Percentiles rank a stretch among this genome's conserved stretches.
Conservation (phyloP, 148 eudicot species). For the Rhododendron ferrugineum region DNA sequence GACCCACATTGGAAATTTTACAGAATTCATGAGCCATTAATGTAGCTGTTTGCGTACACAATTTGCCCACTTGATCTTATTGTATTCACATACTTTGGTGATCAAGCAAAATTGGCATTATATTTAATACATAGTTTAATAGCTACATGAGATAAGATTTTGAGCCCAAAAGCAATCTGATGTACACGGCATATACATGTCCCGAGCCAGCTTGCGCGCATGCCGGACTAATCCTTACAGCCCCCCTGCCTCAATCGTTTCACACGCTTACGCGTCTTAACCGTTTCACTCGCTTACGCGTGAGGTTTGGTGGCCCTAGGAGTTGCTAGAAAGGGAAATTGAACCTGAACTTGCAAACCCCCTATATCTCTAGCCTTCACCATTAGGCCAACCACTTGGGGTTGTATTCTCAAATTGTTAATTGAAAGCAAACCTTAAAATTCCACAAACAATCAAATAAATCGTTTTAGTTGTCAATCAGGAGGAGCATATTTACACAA, state of each 20-base stretch:
- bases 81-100: background rate
- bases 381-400: background rate
- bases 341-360: background rate
- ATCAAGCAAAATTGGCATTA: background rate
- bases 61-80: background rate
- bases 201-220: background rate
- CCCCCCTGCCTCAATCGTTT: background rate
- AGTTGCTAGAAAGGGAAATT: background rate
- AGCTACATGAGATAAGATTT: background rate
- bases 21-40: conserved; percentile 5
- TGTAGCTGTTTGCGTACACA: background rate
- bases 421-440: background rate
- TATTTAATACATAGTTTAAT: background rate
- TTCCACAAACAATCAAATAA: background rate
- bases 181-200: background rate
- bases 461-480: background rate
- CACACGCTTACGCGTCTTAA: too few species aligned
- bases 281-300: background rate
- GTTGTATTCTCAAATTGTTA: background rate
- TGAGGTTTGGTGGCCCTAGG: background rate
- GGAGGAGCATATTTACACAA: background rate
- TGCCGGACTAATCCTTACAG: background rate
- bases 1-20: conserved; percentile 7
- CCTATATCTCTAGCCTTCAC: background rate
- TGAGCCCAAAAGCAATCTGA: background rate